Percentiles rank a stretch among this genome's conserved stretches.
Conservation (phyloP, 2,329 filamentous ascomycete species). For the Pseudocercospora macadamiae region DNA sequence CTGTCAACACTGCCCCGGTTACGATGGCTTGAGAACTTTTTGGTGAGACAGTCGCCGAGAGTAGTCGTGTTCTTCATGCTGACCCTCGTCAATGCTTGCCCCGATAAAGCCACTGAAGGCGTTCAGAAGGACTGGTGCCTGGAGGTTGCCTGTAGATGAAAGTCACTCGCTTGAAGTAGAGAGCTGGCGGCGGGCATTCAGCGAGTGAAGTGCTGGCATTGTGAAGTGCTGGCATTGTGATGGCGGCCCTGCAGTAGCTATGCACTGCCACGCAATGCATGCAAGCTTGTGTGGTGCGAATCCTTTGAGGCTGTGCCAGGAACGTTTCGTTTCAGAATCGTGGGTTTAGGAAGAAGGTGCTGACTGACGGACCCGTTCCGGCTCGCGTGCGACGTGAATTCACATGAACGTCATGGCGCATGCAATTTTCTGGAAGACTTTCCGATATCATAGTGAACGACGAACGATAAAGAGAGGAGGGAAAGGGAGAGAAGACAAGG, state of each 20-base stretch:
- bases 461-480: not conserved
- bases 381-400: not conserved
- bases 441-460: not conserved
- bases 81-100: not conserved
- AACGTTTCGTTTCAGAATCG: slow-evolving; percentile 2
- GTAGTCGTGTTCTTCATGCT: not conserved
- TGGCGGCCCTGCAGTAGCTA: slow-evolving; percentile 1
- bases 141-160: not conserved
- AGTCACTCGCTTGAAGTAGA: not conserved
- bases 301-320: slow-evolving; percentile 3
- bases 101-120: not conserved
- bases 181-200: not conserved
- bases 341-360: slow-evolving; percentile 2
- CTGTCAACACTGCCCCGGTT: not conserved
- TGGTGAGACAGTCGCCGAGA: not conserved
- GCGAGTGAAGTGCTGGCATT: not conserved
- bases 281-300: slow-evolving; percentile 7
- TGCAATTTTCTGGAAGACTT: not conserved
- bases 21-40: not conserved
- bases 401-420: not conserved
- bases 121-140: slow-evolving; percentile 1
- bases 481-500: not conserved
- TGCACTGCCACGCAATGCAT: slow-evolving; percentile 8
- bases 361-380: not conserved
- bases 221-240: not conserved